Evolutionary conservation across 2,329 filamentous ascomycete species (phyloP), one percentile per base, ranked within the genome.

Genomic region (Stemphylium vesicarium): DNA sequence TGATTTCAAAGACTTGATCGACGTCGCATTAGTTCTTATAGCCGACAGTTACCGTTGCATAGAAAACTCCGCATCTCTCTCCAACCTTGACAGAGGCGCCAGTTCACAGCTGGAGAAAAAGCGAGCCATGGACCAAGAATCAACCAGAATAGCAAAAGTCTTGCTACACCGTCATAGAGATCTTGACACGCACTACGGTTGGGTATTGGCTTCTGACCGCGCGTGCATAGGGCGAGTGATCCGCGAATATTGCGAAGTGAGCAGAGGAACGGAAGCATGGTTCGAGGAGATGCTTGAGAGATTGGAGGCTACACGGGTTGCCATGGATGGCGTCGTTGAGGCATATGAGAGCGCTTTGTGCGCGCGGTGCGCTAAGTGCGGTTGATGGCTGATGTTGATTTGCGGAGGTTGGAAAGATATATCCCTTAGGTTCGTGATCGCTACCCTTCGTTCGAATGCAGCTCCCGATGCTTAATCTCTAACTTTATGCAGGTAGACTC

Each of bases 201-300:
- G 57, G 57, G 47, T 49, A 3, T n/a, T 52, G 10, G 54, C 54
- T 6, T 42, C 46, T 5, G 57, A 60, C 13, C 47, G 16, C 35
- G 26, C 20, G 29, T 38, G 37, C 1, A 36, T 49, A 16, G 33
- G 40, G 6, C 32, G 32, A 15, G 54, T 48, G 15, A 33, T 52
- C 13, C 3, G 29, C 5, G n/a, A 4, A 11, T n/a, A 18, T 11
- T 38, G 38, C 31, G 24, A 29, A 33, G 29, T 6, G 4, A 22
- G 20, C 4, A 3, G 20, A 9, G 24, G 38, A 13, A 31, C 36
- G 11, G 29, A 39, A 4, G 37, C 13, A 12, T 59, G 45, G 43
- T 35, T 57, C 5, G 43, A 31, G 11, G 33, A 33, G 9, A 13
- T 39, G 10, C 12, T 40, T 9, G 26, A 32, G 11, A 40, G 16